Evolutionary conservation across 352 stramenopile genomes (phyloP).

Genomic region (Phytophthora idaei): DNA sequence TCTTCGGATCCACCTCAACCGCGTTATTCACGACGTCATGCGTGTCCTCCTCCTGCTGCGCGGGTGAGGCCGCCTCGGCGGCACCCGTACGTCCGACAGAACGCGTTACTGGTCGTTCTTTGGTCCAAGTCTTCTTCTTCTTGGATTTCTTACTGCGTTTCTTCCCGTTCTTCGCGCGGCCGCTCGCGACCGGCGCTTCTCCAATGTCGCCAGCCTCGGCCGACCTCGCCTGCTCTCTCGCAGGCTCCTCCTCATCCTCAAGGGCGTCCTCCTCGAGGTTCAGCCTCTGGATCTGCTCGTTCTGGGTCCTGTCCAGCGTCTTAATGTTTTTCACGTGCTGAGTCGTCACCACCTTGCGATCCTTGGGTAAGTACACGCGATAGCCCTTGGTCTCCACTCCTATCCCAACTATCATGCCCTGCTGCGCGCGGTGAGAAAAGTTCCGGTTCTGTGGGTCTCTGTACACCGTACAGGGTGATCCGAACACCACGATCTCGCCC

Average conservation of each 20-base stretch:
- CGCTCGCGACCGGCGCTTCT: too few species aligned
- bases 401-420: conserved; percentile 12
- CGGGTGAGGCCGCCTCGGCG: too few species aligned
- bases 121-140: too few species aligned
- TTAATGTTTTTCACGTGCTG: conserved; percentile 11
- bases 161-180: too few species aligned
- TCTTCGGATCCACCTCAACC: too few species aligned
- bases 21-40: too few species aligned
- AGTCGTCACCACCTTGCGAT: not conserved
- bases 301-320: conserved; percentile 2
- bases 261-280: not conserved
- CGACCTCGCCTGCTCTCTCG: too few species aligned
- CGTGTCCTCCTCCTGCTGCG: too few species aligned
- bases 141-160: too few species aligned
- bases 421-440: not conserved
- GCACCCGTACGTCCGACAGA: too few species aligned
- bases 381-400: conserved; percentile 24
- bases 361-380: conserved; percentile 13
- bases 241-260: not conserved
- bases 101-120: too few species aligned
- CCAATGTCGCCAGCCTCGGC: too few species aligned
- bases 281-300: conserved; percentile 5
- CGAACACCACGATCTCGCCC: conserved; percentile 10
- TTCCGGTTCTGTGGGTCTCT: conserved; percentile 14
- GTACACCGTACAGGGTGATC: conserved; percentile 8